Conservation (phyloP, 345 rosid species). For the Lepidium didymum region DNA sequence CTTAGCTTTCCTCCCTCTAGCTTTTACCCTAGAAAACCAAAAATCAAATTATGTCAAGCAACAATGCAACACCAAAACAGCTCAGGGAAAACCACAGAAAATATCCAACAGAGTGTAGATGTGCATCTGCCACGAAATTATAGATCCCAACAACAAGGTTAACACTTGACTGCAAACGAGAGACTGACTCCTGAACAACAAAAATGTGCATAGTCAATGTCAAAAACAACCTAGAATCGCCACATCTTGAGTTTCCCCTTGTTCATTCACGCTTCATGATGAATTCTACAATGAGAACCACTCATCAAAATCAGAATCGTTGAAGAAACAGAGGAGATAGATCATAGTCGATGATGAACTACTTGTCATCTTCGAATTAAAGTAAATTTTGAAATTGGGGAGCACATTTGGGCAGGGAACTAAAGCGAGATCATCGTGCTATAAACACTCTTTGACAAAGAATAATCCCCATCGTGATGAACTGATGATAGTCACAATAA, state of each 20-base stretch:
- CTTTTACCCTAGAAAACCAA: not conserved
- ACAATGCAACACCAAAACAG: not conserved
- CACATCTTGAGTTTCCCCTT: not conserved
- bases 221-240: not conserved
- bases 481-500: not conserved
- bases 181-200: not conserved
- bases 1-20: not conserved
- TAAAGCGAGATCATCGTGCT: not conserved
- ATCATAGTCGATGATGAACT: not conserved
- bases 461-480: not conserved
- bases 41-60: not conserved
- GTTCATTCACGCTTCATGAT: not conserved
- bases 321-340: not conserved
- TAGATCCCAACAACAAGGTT: not conserved
- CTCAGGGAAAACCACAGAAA: not conserved
- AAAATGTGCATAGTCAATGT: not conserved
- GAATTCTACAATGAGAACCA: not conserved
- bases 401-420: not conserved
- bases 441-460: not conserved
- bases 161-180: not conserved
- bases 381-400: not conserved
- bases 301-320: not conserved
- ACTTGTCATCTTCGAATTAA: too few species aligned
- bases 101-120: not conserved
- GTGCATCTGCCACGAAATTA: not conserved